Percentiles rank a stretch among this genome's conserved stretches.
phyloP scores from a whole-genome alignment of 345 rosid species.

The Noccaea bulbosa region DNA sequence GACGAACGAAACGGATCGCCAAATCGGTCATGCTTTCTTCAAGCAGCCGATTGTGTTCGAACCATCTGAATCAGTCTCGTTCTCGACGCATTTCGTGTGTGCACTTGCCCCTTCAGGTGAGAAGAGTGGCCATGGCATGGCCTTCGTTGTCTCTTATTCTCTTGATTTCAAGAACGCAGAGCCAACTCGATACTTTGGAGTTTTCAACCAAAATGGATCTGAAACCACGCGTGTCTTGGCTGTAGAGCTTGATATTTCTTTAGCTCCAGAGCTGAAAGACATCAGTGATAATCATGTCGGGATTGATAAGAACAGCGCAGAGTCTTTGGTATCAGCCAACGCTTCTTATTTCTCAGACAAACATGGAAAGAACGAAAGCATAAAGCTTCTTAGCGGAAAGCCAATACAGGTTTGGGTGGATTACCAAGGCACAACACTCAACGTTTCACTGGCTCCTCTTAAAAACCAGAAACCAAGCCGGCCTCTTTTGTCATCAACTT shows the following conservation, averaged over 20 bases:
- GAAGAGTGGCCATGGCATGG: constrained; percentile 55
- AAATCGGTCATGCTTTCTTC: constrained; percentile 55
- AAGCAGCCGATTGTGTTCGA: constrained; percentile 45
- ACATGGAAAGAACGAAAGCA: constrained; percentile 29
- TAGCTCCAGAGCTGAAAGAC: constrained; percentile 51
- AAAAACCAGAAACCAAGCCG: constrained; percentile 42
- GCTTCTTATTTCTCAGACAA: constrained; percentile 50
- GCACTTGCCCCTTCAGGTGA: constrained; percentile 40
- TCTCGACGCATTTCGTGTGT: constrained; percentile 52
- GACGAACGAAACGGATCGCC: constrained; percentile 46
- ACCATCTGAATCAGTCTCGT: constrained; percentile 45
- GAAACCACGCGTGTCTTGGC: constrained; percentile 55
- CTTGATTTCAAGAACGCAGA: constrained; percentile 22
- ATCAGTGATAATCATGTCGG: constrained; percentile 64
- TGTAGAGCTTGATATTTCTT: constrained; percentile 60
- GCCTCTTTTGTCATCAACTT: constrained; percentile 55
- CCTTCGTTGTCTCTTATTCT: constrained; percentile 48
- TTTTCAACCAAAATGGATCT: constrained; percentile 49
- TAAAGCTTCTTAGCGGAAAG: constrained; percentile 48
- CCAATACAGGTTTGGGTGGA: constrained; percentile 77
- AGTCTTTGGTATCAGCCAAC: constrained; percentile 41
- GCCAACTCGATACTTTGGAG: constrained; percentile 48
- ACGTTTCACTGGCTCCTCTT: constrained; percentile 57
- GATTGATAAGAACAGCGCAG: constrained; percentile 55
- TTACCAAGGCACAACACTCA: constrained; percentile 50